phyloP scores from a whole-genome alignment of 2,329 filamentous ascomycete species.

The Aspergillus ochraceus region DNA sequence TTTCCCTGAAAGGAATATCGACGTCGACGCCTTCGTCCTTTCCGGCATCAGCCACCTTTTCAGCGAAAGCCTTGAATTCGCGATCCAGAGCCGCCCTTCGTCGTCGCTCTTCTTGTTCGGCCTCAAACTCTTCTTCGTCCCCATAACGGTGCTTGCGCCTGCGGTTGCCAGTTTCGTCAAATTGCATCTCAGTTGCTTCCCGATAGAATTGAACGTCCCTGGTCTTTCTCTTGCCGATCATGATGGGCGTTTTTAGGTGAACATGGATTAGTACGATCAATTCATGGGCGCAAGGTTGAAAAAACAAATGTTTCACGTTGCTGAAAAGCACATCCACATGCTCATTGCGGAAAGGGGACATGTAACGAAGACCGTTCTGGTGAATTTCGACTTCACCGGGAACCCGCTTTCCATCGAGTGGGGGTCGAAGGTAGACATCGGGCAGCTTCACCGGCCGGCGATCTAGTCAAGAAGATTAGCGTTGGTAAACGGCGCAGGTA shows the following conservation, averaged over 20 bases:
- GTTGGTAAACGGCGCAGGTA: slow-evolving; percentile 40
- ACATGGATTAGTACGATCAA: slow-evolving; percentile 98
- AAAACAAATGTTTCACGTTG: slow-evolving; percentile 98
- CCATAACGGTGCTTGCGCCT: slow-evolving; percentile 97
- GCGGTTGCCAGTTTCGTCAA: slow-evolving; percentile 96
- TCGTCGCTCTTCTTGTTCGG: slow-evolving; percentile 93
- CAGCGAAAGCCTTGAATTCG: slow-evolving; percentile 92
- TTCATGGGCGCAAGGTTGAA: slow-evolving; percentile 95
- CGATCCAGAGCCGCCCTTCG: slow-evolving; percentile 89
- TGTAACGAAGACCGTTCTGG: slow-evolving; percentile 96
- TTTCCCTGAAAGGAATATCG: slow-evolving; percentile 93
- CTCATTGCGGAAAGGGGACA: slow-evolving; percentile 75
- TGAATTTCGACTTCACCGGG: slow-evolving; percentile 96
- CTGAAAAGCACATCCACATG: slow-evolving; percentile 95
- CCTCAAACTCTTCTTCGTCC: slow-evolving; percentile 97
- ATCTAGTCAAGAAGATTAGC: slow-evolving; percentile 54
- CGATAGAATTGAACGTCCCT: slow-evolving; percentile 98
- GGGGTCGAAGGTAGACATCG: slow-evolving; percentile 92
- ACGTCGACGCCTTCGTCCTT: slow-evolving; percentile 89
- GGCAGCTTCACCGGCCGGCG: slow-evolving; percentile 87
- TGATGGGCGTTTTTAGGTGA: slow-evolving; percentile 95
- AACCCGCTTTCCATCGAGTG: slow-evolving; percentile 94
- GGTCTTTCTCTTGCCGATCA: slow-evolving; percentile 98
- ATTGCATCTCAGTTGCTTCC: slow-evolving; percentile 97
- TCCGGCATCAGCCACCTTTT: slow-evolving; percentile 95